Evolutionary conservation across 495 filamentous ascomycete species (phyloP), one percentile per base, ranked within the genome.

Genomic region (Penicillium parvum): DNA sequence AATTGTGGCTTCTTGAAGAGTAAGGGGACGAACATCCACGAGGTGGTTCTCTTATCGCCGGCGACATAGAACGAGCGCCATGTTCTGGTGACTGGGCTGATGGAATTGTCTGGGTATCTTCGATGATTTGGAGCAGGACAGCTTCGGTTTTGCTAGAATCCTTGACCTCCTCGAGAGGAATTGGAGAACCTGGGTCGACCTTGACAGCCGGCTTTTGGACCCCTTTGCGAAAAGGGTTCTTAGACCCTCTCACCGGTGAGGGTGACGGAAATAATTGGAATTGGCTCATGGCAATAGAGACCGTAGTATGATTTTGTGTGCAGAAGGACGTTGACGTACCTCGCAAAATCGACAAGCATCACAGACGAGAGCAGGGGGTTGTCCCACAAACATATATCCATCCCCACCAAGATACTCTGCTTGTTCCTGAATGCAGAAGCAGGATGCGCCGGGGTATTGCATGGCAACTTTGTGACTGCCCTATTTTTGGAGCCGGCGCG

Each of bases 191-290:
- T 29, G 58, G 55, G 45, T 63, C 52, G 12, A 32, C 48, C 38
- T 53, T 66, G 29, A 37, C 33, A 21, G 42, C 52, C 15, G 55
- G 55, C 39, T 54, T 65, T 40, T 50, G 60, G 29, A 43, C 43
- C 25, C 51, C 59, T 44, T 49, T 60, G 19, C 53, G 59, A 49
- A 65, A 67, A 5, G 64, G 66, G 45, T 61, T 69, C 53, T 60
- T 73, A 53, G 50, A 57, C 40, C 41, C 60, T 52, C 55, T 69
- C 11, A 49, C 50, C 39, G 62, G 61, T 8, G 71, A 65, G 19
- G 71, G 68, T 14, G 77, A 62, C 26, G 77, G 77, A 37, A 81
- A 80, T 33, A 81, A 58, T 50, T 77, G 72, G 40, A 81, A 74
- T 43, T 70, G 67, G 49, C 52, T 69, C 65, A 68, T 69, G 18